A percentile compares a stretch with the other conserved stretches of the same genome.
Evolutionary conservation across 106 monocot genomes (phyloP).

Genomic region (Acorus gramineus): DNA sequence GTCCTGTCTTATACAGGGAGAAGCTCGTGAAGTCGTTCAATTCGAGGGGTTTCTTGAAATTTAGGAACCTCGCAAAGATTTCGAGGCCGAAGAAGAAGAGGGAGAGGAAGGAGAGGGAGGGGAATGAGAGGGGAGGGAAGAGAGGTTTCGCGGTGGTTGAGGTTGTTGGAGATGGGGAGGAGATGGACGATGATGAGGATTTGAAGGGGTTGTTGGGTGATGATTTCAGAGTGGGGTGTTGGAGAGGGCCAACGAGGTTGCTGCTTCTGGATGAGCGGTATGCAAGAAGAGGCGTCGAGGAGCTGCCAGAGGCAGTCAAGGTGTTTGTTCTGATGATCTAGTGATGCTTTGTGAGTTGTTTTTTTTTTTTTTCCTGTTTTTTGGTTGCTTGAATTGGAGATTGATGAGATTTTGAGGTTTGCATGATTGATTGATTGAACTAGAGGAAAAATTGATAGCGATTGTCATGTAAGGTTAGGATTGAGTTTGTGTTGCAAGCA

Average conservation of each 20-base stretch:
- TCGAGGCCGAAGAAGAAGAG: slow-evolving; percentile 70
- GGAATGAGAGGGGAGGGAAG: slow-evolving; percentile 17
- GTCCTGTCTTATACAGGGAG: slow-evolving; percentile 71
- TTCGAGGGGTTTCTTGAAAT: slow-evolving; percentile 63
- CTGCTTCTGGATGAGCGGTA: slow-evolving; percentile 68
- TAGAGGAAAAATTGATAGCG: too few species aligned
- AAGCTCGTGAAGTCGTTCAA: slow-evolving; percentile 86
- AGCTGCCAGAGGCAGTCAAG: slow-evolving; percentile 82
- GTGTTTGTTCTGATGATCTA: slow-evolving; percentile 11
- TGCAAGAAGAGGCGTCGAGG: slow-evolving; percentile 34
- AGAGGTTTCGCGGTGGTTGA: slow-evolving; percentile 24
- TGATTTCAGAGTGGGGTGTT: slow-evolving; percentile 31
- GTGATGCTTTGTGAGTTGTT: slow-evolving; percentile 18
- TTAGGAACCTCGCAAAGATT: slow-evolving; percentile 75
- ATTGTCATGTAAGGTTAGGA: too few species aligned
- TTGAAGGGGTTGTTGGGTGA: slow-evolving; percentile 58
- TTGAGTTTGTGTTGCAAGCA: too few species aligned
- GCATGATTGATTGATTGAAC: neutral
- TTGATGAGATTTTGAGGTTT: neutral
- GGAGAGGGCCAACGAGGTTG: slow-evolving; percentile 77
- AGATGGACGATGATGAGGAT: slow-evolving; percentile 30
- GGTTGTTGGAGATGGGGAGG: slow-evolving; percentile 17
- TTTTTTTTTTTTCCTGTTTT: neutral
- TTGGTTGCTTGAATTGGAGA: neutral
- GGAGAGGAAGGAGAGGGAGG: slow-evolving; percentile 15